A percentile compares a stretch with the other conserved stretches of the same genome.
phyloP scores from a whole-genome alignment of 768 basidiomycete species.

The Amanita subjunquillea region DNA sequence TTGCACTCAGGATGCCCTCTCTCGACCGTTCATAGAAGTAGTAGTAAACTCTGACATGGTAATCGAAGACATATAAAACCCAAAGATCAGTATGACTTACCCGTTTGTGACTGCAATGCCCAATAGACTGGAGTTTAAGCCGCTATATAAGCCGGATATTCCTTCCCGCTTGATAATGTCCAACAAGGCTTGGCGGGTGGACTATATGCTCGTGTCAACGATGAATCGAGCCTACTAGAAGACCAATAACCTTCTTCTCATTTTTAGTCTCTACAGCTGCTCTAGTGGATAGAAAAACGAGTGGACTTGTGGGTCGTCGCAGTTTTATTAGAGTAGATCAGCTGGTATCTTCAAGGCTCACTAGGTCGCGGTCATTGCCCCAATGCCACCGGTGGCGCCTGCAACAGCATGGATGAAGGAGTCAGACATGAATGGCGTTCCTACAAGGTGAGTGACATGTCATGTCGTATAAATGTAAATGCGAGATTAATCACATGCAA shows the following conservation, averaged over 20 bases:
- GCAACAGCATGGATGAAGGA: slow-evolving; percentile 80
- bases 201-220: slow-evolving; percentile 26
- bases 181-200: slow-evolving; percentile 51
- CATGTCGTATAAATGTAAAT: background rate
- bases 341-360: slow-evolving; percentile 23
- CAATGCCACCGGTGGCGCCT: slow-evolving; percentile 83
- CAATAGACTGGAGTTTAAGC: slow-evolving; percentile 73
- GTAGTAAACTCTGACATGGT: slow-evolving; percentile 67
- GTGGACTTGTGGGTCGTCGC: slow-evolving; percentile 43
- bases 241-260: slow-evolving; percentile 49
- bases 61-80: background rate
- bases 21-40: slow-evolving; percentile 79
- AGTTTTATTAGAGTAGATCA: slow-evolving; percentile 6
- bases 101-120: slow-evolving; percentile 93
- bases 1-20: slow-evolving; percentile 42
- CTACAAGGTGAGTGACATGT: background rate
- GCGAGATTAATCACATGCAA: background rate
- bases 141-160: slow-evolving; percentile 74
- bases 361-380: slow-evolving; percentile 89
- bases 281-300: slow-evolving; percentile 86
- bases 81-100: slow-evolving; percentile 26
- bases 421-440: slow-evolving; percentile 43
- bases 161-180: slow-evolving; percentile 84
- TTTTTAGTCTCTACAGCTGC: slow-evolving; percentile 85
- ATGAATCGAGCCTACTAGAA: slow-evolving; percentile 1